Percentiles rank a stretch among this genome's conserved stretches.
phyloP scores from a whole-genome alignment of 2,329 filamentous ascomycete genomes.

The Fusarium humuli region DNA sequence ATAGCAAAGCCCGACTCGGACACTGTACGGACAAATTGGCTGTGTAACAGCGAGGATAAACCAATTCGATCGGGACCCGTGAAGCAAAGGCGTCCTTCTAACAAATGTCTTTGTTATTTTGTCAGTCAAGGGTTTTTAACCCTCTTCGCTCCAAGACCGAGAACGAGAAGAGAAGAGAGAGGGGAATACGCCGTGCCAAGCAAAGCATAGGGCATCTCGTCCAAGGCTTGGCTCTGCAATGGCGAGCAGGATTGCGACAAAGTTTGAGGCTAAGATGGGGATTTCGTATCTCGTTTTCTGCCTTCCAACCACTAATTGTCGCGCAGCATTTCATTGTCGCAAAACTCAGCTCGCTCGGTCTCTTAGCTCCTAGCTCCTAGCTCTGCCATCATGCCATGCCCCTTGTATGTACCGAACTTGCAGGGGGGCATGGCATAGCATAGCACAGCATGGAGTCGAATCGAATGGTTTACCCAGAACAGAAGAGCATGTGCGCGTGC shows the following conservation, averaged over 20 bases:
- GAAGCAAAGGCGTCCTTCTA: conserved; percentile 30
- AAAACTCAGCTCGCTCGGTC: not conserved
- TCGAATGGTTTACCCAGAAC: conserved; percentile 6
- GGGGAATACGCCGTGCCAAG: conserved; percentile 9
- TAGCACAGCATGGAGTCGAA: not conserved
- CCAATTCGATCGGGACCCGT: conserved; percentile 21
- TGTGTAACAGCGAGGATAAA: conserved; percentile 7
- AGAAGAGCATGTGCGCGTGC: not conserved
- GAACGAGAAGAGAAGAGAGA: not conserved
- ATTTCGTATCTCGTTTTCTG: conserved; percentile 46
- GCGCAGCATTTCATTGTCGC: not conserved
- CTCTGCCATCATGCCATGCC: not conserved
- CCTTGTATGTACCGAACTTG: not conserved
- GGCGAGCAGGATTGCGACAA: conserved; percentile 22
- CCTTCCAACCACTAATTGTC: not conserved
- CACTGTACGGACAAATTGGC: conserved; percentile 13
- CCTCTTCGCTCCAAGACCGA: conserved; percentile 6
- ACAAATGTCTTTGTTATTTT: conserved; percentile 29
- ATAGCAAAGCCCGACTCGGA: conserved; percentile 21
- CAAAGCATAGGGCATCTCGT: conserved; percentile 4
- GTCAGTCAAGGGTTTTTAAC: conserved; percentile 28
- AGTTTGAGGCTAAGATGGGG: conserved; percentile 13
- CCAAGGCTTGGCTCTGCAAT: conserved; percentile 18
- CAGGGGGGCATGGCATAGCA: not conserved
- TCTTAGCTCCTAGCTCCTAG: not conserved